These are phyloP conservation scores for Flaveria ramosissima DNA, from an alignment of 129 eudicot genomes.

Conservation along the genomic window DNA sequence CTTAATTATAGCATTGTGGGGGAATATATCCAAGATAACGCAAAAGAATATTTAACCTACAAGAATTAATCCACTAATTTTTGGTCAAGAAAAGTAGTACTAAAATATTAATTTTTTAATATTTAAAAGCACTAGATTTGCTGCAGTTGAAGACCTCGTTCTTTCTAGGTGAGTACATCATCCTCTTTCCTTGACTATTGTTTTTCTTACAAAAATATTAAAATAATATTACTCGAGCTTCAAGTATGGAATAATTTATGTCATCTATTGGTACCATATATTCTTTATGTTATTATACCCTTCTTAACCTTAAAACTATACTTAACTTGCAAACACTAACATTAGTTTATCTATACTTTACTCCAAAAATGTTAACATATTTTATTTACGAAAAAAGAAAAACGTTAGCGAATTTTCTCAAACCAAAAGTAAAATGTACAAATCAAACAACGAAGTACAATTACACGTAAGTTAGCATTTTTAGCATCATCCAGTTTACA, in stretches of 20 bases:
- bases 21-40: conserved; percentile 39
- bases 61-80: conserved; percentile 60
- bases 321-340: background rate
- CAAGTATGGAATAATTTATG: conserved; percentile 42
- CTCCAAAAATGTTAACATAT: background rate
- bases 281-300: background rate
- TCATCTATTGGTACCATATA: background rate
- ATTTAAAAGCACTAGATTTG: conserved; percentile 72
- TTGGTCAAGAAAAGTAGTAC: conserved; percentile 77
- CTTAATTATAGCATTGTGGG: conserved; percentile 29
- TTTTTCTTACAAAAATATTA: conserved; percentile 24
- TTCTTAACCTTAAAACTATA: background rate
- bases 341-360: background rate
- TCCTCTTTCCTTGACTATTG: conserved; percentile 74
- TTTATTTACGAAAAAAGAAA: background rate
- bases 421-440: background rate
- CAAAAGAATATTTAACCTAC: conserved; percentile 29
- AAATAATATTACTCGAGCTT: conserved; percentile 28
- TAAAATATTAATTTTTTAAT: conserved; percentile 9
- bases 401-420: background rate
- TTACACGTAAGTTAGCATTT: background rate
- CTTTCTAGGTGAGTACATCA: conserved; percentile 70
- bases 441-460: background rate
- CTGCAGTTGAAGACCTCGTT: conserved; percentile 46
- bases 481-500: background rate